Base-by-base conservation (phyloP, 2,329 filamentous ascomycete genomes). In the Aspergillus proliferans region DNA sequence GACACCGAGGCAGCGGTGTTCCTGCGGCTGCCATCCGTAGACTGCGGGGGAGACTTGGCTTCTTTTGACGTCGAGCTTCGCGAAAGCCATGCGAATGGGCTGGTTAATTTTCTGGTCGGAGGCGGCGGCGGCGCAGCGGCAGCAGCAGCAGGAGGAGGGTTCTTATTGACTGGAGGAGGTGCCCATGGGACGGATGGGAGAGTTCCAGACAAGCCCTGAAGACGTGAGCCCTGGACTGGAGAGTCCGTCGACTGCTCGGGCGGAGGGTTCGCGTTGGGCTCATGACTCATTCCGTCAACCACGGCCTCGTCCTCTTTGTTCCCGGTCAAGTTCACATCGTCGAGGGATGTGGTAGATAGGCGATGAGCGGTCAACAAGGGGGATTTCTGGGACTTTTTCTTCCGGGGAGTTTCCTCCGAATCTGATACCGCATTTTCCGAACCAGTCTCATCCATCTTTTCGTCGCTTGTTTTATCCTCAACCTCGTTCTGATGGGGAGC, bases 11-110 rank as follows among this genome's bases (percentile, higher is more conserved):
- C 88, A 45, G 82, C 83, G 1, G 89, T 95, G 62, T 92, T 88
- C 64, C 88, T 79, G 58, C 85, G 74, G 38, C 71, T 71, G 22
- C 65, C 57, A 10, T 40, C 38, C 18, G 15, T 40, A 3, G 38
- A 40, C 30, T 62, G 72, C 52, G 78, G 63, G 15, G 85, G 78
- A 5, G 83, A 78, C 46, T 81, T 77, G 39, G 74, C 66, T 46
- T 79, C 81, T 64, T 78, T 80, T 33, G 78, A 76, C 24, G 68
- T 70, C 21, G 82, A 81, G 65, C 78, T 85, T 57, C 88, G 77
- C 28, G 88, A 88, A 36, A 94, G 78, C 84, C 88, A 92, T 36
- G 88, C 82, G 60, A 95, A 94, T n/a, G 87, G 88, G 58, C 88
- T 88, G 7, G 88, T 91, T 48, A 94, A 80, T 67, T 93, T 95